Evolutionary conservation across 441 rosid species (phyloP).

Genomic region (Melianthus villosus): DNA sequence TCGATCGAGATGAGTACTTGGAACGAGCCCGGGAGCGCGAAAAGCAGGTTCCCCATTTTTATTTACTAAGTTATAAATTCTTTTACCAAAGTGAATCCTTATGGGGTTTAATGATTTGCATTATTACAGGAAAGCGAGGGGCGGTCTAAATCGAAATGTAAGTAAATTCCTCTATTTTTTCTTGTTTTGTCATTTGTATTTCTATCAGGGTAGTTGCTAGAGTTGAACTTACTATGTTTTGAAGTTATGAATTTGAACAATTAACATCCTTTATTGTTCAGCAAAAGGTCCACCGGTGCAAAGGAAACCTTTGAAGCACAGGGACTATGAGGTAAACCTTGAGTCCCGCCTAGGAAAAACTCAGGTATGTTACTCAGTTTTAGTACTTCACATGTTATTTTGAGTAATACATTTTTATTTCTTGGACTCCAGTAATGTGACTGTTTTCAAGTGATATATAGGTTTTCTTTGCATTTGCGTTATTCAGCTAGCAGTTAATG

Average conservation of each 20-base stretch:
- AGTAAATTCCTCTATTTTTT: slow-evolving; percentile 8
- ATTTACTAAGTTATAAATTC: background rate
- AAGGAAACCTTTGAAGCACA: slow-evolving; percentile 90
- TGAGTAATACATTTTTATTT: no score
- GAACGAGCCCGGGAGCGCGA: slow-evolving; percentile 94
- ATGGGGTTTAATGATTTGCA: no score
- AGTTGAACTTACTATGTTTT: no score
- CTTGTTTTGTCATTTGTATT: background rate
- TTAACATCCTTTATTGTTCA: slow-evolving; percentile 11
- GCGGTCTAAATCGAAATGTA: slow-evolving; percentile 58
- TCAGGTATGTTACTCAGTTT: slow-evolving; percentile 26
- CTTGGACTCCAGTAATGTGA: no score
- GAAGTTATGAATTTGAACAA: background rate
- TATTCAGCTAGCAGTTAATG: no score
- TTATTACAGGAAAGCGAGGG: slow-evolving; percentile 45
- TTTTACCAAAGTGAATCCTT: no score
- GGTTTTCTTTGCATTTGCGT: no score
- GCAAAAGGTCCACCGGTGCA: slow-evolving; percentile 90
- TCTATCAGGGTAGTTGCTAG: no score
- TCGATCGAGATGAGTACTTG: slow-evolving; percentile 62
- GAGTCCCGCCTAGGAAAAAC: slow-evolving; percentile 94
- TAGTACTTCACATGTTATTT: background rate
- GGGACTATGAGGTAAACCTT: slow-evolving; percentile 89
- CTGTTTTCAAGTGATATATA: no score
- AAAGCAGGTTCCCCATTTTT: slow-evolving; percentile 28